phyloP scores from a whole-genome alignment of 129 eudicot genomes.

The Logfia minima region DNA sequence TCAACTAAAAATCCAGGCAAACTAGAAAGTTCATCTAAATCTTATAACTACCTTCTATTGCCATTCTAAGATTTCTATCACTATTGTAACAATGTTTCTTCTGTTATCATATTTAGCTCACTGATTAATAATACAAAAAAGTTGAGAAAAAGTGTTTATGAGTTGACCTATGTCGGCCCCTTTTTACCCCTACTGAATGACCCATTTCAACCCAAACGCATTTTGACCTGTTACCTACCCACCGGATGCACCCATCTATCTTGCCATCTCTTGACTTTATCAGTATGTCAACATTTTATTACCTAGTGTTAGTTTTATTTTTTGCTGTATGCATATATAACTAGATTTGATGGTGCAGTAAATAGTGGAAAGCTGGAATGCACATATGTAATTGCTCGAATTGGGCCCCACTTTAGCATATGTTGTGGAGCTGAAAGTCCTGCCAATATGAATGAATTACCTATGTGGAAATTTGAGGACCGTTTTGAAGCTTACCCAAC shows the following conservation, averaged over 20 bases:
- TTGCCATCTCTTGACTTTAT: neutral
- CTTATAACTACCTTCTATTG: too few relatives aligned
- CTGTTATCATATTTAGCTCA: neutral
- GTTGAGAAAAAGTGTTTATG: neutral
- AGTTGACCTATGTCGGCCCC: neutral
- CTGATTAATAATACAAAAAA: neutral
- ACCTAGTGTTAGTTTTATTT: neutral
- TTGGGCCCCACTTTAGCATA: slow-evolving; percentile 80
- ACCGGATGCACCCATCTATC: neutral
- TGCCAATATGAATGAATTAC: slow-evolving; percentile 85
- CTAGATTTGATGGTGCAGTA: slow-evolving; percentile 50
- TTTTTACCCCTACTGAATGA: neutral
- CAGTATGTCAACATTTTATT: neutral
- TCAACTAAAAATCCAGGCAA: neutral
- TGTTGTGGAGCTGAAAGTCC: slow-evolving; percentile 99
- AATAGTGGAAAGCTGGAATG: slow-evolving; percentile 98
- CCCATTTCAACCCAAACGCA: neutral
- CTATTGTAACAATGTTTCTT: neutral
- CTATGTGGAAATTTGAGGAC: slow-evolving; percentile 97
- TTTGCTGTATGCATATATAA: neutral
- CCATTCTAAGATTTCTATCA: neutral
- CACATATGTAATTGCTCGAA: slow-evolving; percentile 77
- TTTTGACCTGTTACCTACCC: neutral
- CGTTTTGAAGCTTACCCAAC: slow-evolving; percentile 80
- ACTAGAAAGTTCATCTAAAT: too few relatives aligned